phyloP scores from a whole-genome alignment of 768 basidiomycete genomes.

The Phylloporus arenicola region DNA sequence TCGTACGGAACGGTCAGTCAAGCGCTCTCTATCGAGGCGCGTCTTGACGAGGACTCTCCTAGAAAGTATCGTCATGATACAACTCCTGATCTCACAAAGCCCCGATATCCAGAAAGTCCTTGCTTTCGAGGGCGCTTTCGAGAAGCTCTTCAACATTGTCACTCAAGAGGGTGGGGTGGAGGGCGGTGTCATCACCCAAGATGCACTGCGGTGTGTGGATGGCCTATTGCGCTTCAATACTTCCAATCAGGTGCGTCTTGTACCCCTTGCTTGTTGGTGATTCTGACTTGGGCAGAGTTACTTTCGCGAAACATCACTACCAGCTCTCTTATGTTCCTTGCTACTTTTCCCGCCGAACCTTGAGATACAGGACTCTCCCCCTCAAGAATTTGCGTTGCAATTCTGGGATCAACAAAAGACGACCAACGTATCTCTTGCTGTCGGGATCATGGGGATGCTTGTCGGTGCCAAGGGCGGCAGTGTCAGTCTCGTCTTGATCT shows the following conservation, averaged over 20 bases:
- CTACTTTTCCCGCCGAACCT: conserved; percentile 66
- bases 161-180: conserved; percentile 87
- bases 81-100: conserved; percentile 77
- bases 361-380: conserved; percentile 51
- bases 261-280: background rate
- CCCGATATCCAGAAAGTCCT: conserved; percentile 95
- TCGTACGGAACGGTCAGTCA: conserved; percentile 76
- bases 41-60: conserved; percentile 17
- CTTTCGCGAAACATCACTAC: conserved; percentile 83
- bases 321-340: conserved; percentile 59
- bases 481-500: conserved; percentile 35
- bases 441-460: conserved; percentile 84
- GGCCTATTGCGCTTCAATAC: conserved; percentile 87
- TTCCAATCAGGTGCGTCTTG: conserved; percentile 76
- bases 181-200: conserved; percentile 79
- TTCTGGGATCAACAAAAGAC: conserved; percentile 94
- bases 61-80: conserved; percentile 83
- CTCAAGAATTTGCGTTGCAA: conserved; percentile 89
- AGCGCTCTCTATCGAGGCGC: background rate
- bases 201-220: conserved; percentile 82
- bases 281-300: conserved; percentile 64
- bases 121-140: conserved; percentile 95
- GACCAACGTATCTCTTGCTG: conserved; percentile 70
- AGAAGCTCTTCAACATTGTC: conserved; percentile 88
- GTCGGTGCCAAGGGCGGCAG: conserved; percentile 64